A percentile compares a stretch with the other conserved stretches of the same genome.
phyloP scores from a whole-genome alignment of 768 basidiomycete species.

The Tulasnella sp. region DNA sequence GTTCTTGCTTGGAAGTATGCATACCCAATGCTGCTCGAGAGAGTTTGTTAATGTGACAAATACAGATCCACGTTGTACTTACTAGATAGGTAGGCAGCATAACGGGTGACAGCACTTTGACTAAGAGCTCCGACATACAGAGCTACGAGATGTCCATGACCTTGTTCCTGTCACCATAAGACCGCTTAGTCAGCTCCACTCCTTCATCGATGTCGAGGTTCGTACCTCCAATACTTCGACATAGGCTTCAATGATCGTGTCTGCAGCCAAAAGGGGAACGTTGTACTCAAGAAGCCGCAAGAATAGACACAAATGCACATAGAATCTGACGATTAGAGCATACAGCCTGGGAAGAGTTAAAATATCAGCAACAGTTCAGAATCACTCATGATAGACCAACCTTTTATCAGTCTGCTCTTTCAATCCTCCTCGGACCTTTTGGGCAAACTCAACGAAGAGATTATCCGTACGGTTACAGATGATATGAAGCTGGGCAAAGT shows the following conservation, averaged over 20 bases:
- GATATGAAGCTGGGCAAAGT: constrained; percentile 68
- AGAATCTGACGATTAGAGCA: constrained; percentile 45
- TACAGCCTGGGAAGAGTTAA: not conserved
- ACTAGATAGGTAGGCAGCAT: constrained; percentile 72
- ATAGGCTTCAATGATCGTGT: constrained; percentile 78
- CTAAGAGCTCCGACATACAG: constrained; percentile 87
- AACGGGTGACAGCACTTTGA: constrained; percentile 82
- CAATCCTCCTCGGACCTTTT: not conserved
- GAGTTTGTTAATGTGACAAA: not conserved
- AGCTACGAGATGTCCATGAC: constrained; percentile 75
- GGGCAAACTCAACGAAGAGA: constrained; percentile 45
- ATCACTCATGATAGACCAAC: constrained; percentile 35
- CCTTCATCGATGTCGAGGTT: not conserved
- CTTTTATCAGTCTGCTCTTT: constrained; percentile 16
- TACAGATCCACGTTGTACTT: constrained; percentile 14
- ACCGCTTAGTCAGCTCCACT: not conserved
- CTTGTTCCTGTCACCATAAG: constrained; percentile 39
- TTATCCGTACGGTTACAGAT: constrained; percentile 55
- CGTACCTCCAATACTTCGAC: constrained; percentile 72
- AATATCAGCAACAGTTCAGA: not conserved
- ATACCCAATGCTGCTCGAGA: not conserved
- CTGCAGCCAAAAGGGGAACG: constrained; percentile 60
- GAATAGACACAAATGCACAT: constrained; percentile 84
- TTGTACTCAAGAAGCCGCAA: constrained; percentile 67
- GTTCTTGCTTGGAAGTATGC: constrained; percentile 31